These are phyloP conservation scores for Exserohilum turcica DNA, from an alignment of 2,329 filamentous ascomycete species.

Conservation along the genomic window DNA sequence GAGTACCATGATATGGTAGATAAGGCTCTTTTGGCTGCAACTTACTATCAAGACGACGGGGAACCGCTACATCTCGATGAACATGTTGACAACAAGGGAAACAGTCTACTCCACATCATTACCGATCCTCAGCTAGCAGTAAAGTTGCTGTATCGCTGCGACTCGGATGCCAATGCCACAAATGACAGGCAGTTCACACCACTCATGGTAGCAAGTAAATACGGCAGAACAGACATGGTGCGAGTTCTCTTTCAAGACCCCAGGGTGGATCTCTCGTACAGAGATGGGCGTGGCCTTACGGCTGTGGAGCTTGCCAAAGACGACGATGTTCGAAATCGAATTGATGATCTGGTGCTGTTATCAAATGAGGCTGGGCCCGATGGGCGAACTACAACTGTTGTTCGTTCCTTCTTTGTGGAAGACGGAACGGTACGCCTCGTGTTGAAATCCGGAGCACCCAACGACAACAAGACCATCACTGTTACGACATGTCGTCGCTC, in stretches of 20 bases:
- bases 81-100: conserved; percentile 90
- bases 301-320: conserved; percentile 97
- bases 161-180: conserved; percentile 92
- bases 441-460: conserved; percentile 89
- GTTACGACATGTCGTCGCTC: conserved; percentile 93
- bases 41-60: conserved; percentile 74
- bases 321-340: conserved; percentile 93
- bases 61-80: conserved; percentile 87
- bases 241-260: conserved; percentile 84
- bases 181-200: conserved; percentile 96
- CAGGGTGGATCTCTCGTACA: conserved; percentile 81
- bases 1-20: conserved; percentile 88
- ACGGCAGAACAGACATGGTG: conserved; percentile 92
- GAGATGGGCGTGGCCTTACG: conserved; percentile 85
- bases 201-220: conserved; percentile 98
- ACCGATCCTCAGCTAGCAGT: conserved; percentile 80
- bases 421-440: conserved; percentile 92
- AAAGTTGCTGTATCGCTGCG: conserved; percentile 79
- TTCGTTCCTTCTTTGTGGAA: conserved; percentile 95
- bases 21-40: conserved; percentile 75
- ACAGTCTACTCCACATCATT: conserved; percentile 93
- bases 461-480: conserved; percentile 80
- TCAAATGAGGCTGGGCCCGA: conserved; percentile 69
- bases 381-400: conserved; percentile 86
- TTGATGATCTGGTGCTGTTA: conserved; percentile 90